Conservation (phyloP, 2,329 filamentous ascomycete species). For the Colletotrichum godetiae region DNA sequence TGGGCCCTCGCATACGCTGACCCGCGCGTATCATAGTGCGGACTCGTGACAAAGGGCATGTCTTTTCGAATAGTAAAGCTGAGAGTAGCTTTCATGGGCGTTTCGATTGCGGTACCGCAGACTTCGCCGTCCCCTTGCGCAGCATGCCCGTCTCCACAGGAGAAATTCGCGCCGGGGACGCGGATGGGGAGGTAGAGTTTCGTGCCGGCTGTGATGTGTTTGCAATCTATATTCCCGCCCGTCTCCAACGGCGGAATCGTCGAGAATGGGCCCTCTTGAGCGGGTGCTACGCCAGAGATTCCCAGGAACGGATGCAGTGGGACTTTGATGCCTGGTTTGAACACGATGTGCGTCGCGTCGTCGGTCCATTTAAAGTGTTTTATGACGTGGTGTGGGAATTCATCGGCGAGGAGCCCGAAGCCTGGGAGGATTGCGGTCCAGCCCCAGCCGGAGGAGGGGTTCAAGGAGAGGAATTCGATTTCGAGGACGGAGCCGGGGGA, state of each 20-base stretch:
- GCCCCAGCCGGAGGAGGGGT: conserved; percentile 57
- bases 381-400: conserved; percentile 55
- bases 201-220: conserved; percentile 58
- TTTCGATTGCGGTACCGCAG: conserved; percentile 68
- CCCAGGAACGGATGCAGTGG: conserved; percentile 64
- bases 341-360: conserved; percentile 47
- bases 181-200: conserved; percentile 62
- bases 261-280: conserved; percentile 54
- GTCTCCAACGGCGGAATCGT: conserved; percentile 63
- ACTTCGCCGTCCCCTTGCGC: conserved; percentile 67
- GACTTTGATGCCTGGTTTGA: conserved; percentile 59
- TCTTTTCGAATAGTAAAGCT: conserved; percentile 60
- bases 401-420: conserved; percentile 62
- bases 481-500: conserved; percentile 63
- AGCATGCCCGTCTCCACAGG: conserved; percentile 65
- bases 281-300: conserved; percentile 62
- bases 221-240: conserved; percentile 67
- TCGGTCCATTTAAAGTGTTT: conserved; percentile 58
- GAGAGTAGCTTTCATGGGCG: conserved; percentile 59
- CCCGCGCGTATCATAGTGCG: conserved; percentile 56
- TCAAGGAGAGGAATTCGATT: conserved; percentile 59
- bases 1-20: conserved; percentile 38
- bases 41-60: conserved; percentile 57
- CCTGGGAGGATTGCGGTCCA: conserved; percentile 64
- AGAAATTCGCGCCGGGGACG: conserved; percentile 61